These are phyloP conservation scores for Bauhinia variegata DNA, from an alignment of 306 rosid genomes.

Conservation along the genomic window DNA sequence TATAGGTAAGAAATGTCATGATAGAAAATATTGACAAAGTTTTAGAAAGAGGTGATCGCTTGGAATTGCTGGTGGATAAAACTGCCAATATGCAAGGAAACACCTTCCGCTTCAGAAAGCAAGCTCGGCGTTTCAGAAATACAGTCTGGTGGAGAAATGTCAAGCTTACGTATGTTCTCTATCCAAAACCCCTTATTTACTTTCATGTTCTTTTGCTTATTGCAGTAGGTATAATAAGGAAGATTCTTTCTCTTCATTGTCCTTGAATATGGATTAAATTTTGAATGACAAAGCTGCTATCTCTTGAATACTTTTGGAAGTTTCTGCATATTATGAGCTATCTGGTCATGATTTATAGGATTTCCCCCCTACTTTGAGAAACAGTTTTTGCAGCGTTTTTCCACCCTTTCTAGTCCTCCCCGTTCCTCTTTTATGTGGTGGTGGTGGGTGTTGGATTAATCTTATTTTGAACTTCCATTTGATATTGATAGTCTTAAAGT, in stretches of 20 bases:
- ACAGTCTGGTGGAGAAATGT: conserved; percentile 98
- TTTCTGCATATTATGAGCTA: conserved; percentile 1
- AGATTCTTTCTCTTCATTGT: conserved; percentile 9
- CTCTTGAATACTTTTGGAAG: conserved; percentile 25
- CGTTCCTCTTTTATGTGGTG: neutral
- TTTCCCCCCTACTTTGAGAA: conserved; percentile 6
- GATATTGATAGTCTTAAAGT: conserved; percentile 4
- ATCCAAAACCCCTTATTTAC: conserved; percentile 15
- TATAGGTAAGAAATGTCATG: conserved; percentile 90
- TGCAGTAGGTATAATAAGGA: neutral
- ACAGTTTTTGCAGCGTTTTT: too few relatives aligned
- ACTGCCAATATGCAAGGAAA: conserved; percentile 94
- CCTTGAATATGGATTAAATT: conserved; percentile 11
- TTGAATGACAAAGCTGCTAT: neutral
- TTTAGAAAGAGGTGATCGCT: conserved; percentile 90
- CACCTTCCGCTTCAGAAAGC: conserved; percentile 90
- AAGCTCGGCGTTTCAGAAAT: conserved; percentile 93
- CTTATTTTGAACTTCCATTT: conserved; percentile 16
- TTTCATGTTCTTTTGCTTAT: neutral
- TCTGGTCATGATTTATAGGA: conserved; percentile 12
- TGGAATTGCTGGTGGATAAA: conserved; percentile 96
- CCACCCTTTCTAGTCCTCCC: too few relatives aligned
- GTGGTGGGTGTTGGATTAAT: conserved; percentile 11
- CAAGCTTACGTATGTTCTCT: conserved; percentile 78
- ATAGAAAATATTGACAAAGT: conserved; percentile 98